Base-by-base conservation (phyloP, 1,139 yeast species). In the Pichia norvegensis region DNA sequence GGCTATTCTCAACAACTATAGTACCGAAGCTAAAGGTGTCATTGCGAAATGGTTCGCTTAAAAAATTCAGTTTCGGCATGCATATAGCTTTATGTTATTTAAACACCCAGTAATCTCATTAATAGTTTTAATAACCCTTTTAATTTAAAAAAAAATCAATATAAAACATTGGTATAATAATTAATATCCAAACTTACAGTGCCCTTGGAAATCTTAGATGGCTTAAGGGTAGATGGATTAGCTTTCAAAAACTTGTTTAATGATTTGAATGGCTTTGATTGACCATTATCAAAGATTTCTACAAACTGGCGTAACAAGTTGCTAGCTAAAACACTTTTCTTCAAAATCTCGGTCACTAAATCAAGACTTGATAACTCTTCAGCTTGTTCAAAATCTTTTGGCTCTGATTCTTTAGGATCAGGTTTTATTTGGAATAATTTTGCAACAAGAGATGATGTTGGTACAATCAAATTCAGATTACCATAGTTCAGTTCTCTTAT, bases 41-140 rank as follows among this genome's bases (percentile, higher is more conserved):
- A 73, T 79, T 40, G 81, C 81, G 60, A 74, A 75, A 54, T 78
- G 82, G 78, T 80, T 81, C 60, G 66, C 78, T 33, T 49, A 29
- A 21, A 17, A 23, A 14, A 22, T 20, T 33, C 17, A 25, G 10
- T 20, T 29, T 33, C 14, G 11, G 31, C 14, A 27, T 27, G 16
- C 31, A 25, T 25, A 10, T 3, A 2, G 11, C 9, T 14, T 29
- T 36, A 13, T 27, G 31, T 27, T n/a, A n/a, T n/a, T n/a, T n/a
- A n/a, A n/a, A n/a, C n/a, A n/a, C n/a, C n/a, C n/a, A n/a, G n/a
- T n/a, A n/a, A 27, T n/a, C 13, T 13, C 31, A 14, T 27, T 27
- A 27, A 27, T 27, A 27, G 31, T 27, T 27, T 27, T 27, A 27
- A 27, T 27, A 13, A 27, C 31, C n/a, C 31, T 13, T 13, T 27